These are phyloP conservation scores for Cyclocybe aegerita DNA, from an alignment of 768 basidiomycete genomes.

Conservation along the genomic window DNA sequence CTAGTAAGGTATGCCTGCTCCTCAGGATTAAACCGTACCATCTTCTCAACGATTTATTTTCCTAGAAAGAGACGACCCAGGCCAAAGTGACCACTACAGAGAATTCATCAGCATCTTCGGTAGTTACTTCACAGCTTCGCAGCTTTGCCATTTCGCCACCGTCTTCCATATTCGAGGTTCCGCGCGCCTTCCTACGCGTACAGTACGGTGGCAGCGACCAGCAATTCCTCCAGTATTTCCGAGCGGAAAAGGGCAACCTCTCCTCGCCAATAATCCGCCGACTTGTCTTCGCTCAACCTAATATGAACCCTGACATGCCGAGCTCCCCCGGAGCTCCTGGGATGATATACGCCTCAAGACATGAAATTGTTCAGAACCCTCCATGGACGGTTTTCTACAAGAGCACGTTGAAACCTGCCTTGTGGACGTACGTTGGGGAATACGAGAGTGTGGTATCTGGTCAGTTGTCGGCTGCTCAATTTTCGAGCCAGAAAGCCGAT, in stretches of 20 bases:
- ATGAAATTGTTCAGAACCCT: constrained; percentile 14
- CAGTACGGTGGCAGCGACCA: constrained; percentile 18
- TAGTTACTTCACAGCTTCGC: not conserved
- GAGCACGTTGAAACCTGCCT: constrained; percentile 1
- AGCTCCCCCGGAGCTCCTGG: constrained; percentile 21
- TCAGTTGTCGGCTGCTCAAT: constrained; percentile 16
- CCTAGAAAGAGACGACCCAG: no score
- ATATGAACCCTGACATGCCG: constrained; percentile 22
- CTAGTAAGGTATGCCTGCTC: no score
- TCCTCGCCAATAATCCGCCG: constrained; percentile 9
- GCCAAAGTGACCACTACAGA: no score
- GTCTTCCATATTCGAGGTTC: constrained; percentile 9
- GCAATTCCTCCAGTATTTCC: constrained; percentile 16
- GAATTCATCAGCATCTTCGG: not conserved
- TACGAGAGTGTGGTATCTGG: constrained; percentile 20
- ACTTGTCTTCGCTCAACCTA: constrained; percentile 18
- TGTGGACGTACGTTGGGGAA: constrained; percentile 26
- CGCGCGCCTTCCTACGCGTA: constrained; percentile 12
- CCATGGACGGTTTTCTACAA: constrained; percentile 21
- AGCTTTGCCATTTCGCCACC: constrained; percentile 4
- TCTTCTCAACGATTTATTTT: no score
- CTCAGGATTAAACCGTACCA: no score
- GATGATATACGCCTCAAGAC: constrained; percentile 19
- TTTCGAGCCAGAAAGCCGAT: constrained; percentile 10
- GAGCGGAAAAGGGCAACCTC: constrained; percentile 6